Evolutionary conservation across 148 eudicot genomes (phyloP), one percentile per base, ranked within the genome.

Genomic region (Silene conica): DNA sequence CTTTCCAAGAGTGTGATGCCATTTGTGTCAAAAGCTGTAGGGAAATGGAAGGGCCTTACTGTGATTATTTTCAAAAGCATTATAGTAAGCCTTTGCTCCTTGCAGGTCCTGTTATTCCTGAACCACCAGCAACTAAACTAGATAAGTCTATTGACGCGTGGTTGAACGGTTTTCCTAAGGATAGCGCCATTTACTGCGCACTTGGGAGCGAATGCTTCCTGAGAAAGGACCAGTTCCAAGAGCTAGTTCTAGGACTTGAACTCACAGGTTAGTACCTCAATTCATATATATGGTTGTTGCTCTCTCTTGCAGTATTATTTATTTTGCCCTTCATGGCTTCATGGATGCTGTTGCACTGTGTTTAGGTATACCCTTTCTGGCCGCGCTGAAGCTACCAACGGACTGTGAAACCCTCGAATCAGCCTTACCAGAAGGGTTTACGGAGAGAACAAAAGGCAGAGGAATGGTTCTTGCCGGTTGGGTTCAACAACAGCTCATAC

Each of bases 81-180:
- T 74, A 73, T 54, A 73, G 79, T 21, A 85, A 79, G 66, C 85
- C 88, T 31, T 52, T 85, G 70, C 54, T 85, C 56, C 80, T 86
- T 22, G 85, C 89, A 14, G 91, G 91, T 13, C 87, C 89, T 0
- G 78, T 89, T 21, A 50, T 86, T 77, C 90, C 90, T 1, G 79
- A 78, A 48, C 77, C 72, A 23, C 80, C 83, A 1, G 56, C 54
- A 9, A 76, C 76, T 20, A 23, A 63, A 8, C 82, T 83, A 18
- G 92, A 87, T 10, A 81, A 76, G 26, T 28, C 58, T 58, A 78
- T 85, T 80, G 81, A 76, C 8, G 50, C 23, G 31, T 86, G 90
- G 88, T 71, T 89, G 57, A 80, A 79, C 3, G 52, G 67, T 12
- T 86, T 80, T 62, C 15, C 63, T 7, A 18, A 76, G 6, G 81